Conservation (phyloP, 495 filamentous ascomycete species). For the Penicillium canariense region DNA sequence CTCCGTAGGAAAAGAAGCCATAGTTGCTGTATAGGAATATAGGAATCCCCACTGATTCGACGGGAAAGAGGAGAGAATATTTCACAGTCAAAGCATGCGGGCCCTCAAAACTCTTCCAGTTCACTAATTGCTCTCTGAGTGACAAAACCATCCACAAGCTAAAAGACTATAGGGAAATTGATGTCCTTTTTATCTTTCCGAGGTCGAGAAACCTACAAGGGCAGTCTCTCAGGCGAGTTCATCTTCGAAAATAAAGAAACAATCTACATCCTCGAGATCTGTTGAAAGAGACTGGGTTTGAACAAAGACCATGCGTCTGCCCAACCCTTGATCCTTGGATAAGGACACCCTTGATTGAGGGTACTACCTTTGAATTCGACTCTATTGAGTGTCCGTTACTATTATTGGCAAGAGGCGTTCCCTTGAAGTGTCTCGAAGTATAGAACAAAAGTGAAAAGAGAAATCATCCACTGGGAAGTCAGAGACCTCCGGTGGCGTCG, state of each 20-base stretch:
- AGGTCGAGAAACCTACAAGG: background rate
- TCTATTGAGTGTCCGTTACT: background rate
- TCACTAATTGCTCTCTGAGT: too few species aligned
- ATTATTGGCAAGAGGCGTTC: background rate
- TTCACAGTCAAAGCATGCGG: too few species aligned
- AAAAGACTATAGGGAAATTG: background rate
- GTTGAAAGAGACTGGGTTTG: background rate
- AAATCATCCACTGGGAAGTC: background rate
- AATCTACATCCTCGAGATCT: background rate
- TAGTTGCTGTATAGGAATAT: too few species aligned
- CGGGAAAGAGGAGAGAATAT: too few species aligned
- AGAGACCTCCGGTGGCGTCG: background rate
- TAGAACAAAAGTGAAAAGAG: background rate
- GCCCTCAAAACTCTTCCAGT: too few species aligned
- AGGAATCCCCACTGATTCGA: too few species aligned
- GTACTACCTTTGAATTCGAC: background rate
- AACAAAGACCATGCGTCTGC: background rate
- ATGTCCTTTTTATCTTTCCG: background rate
- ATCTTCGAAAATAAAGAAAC: background rate
- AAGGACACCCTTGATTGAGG: background rate
- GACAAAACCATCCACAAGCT: background rate
- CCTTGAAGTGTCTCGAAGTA: background rate
- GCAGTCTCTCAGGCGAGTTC: background rate
- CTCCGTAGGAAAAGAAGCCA: background rate
- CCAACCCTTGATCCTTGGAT: background rate